Percentiles rank a stretch among this genome's conserved stretches.
Conservation (phyloP, 2,329 filamentous ascomycete species). For the Alternaria arborescens region DNA sequence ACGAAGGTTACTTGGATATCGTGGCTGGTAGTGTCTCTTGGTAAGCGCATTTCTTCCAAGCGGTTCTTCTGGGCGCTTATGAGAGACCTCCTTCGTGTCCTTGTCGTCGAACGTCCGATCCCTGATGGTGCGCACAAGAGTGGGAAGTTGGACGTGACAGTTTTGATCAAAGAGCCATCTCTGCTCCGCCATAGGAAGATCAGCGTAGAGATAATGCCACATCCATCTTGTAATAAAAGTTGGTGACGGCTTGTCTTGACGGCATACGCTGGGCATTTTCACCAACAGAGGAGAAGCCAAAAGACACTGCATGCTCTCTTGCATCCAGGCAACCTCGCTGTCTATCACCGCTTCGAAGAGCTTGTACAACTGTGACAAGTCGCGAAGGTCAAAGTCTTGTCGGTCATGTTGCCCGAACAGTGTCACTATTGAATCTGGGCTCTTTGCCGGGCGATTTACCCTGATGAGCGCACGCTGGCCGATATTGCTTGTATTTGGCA, state of each 20-base stretch:
- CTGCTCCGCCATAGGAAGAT: not conserved
- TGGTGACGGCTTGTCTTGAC: not conserved
- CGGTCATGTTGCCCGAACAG: not conserved
- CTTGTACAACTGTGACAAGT: not conserved
- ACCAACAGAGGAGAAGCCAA: not conserved
- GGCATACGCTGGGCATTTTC: not conserved
- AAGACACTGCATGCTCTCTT: not conserved
- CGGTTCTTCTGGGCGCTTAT: not conserved
- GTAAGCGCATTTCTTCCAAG: not conserved
- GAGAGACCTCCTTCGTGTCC: not conserved
- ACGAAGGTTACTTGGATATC: not conserved
- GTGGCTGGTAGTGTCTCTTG: not conserved
- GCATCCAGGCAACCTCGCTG: not conserved
- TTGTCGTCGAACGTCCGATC: not conserved
- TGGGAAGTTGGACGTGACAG: not conserved
- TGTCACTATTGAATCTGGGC: not conserved
- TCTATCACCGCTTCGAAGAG: constrained; percentile 1
- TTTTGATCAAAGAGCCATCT: not conserved
- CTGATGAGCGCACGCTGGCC: not conserved
- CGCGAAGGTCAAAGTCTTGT: not conserved
- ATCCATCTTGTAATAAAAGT: not conserved
- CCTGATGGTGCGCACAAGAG: not conserved
- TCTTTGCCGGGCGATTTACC: too few relatives aligned
- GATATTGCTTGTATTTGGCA: not conserved
- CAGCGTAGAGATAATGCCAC: not conserved